Evolutionary conservation across 495 filamentous ascomycete species (phyloP), one percentile per base, ranked within the genome.

Genomic region (Annulohypoxylon stygium): DNA sequence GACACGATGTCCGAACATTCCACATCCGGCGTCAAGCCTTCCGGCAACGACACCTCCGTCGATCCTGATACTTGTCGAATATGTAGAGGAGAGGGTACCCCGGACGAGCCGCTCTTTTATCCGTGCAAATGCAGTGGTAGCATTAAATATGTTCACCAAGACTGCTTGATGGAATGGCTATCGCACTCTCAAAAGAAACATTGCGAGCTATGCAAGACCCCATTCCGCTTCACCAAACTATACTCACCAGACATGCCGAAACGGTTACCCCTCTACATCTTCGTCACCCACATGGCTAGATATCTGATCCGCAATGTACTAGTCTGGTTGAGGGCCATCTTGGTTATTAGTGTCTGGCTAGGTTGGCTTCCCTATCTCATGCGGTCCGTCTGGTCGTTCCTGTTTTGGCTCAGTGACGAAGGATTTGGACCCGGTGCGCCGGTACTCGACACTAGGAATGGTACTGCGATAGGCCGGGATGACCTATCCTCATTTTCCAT

Each of bases 121-220:
- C 96, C 96, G 2, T 99, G 96, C 88, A 97, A 97, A 83, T 99
- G 96, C 83, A 97, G 93, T 77, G 96, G 96, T 14, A 97, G 94
- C 81, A 99, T 99, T 82, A 98, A 97, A 81, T 95, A 92, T 76
- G 96, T 99, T 58, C 96, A 99, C 82, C 96, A 99, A 80, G 91
- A 94, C 73, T 99, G 96, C 79, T 83, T 99, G 78, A 97, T 98
- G 88, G 94, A 98, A 83, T 99, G 96, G 96, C 84, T 99, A 18
- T 92, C 93, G 25, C 96, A 99, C 79, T 97, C 94, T 1, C 95
- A 98, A 79, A 98, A 98, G 88, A 98, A 98, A 80, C 92, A 98
- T 86, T 99, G 96, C 84, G 96, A 99, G 85, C 89, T 99, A 14
- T 99, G 96, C 89, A 98, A 98, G 81, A 99, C 97, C 20, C 90